Evolutionary conservation across 1,139 yeast species (phyloP).

Genomic region (Yamadazyma triangularis): DNA sequence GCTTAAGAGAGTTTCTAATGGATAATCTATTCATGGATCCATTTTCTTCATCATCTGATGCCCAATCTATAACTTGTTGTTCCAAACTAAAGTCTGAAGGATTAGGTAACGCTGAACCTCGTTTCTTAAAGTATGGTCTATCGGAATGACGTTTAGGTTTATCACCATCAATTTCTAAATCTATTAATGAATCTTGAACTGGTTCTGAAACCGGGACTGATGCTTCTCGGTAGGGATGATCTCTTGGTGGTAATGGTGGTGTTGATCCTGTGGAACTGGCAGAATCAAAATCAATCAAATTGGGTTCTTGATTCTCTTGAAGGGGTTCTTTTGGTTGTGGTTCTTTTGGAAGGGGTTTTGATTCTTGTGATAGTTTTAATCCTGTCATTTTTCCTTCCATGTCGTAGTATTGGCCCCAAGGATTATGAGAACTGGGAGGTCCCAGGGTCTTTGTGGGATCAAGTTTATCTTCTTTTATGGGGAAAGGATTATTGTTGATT

Average conservation of each 20-base stretch:
- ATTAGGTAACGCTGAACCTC: slow-evolving; percentile 25
- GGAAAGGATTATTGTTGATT: not conserved
- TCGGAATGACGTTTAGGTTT: slow-evolving; percentile 7
- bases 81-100: slow-evolving; percentile 33
- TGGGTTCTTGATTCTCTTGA: slow-evolving; percentile 14
- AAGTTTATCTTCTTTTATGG: too few species aligned
- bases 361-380: too few species aligned
- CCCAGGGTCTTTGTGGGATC: too few species aligned
- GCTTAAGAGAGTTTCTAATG: slow-evolving; percentile 38
- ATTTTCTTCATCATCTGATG: slow-evolving; percentile 43
- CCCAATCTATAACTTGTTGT: slow-evolving; percentile 47
- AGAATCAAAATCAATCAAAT: slow-evolving; percentile 37
- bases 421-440: too few species aligned
- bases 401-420: too few species aligned
- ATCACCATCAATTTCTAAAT: slow-evolving; percentile 20
- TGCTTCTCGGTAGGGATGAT: slow-evolving; percentile 6
- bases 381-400: too few species aligned
- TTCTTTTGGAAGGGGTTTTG: not conserved
- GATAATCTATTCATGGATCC: slow-evolving; percentile 41
- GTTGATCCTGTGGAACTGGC: slow-evolving; percentile 22
- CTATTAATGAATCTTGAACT: slow-evolving; percentile 26
- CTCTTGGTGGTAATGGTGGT: slow-evolving; percentile 15
- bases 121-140: slow-evolving; percentile 29
- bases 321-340: not conserved
- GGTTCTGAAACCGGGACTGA: too few species aligned